A percentile compares a stretch with the other conserved stretches of the same genome.
Evolutionary conservation across 768 basidiomycete species (phyloP).

Genomic region (Pulveroboletus ravenelii): DNA sequence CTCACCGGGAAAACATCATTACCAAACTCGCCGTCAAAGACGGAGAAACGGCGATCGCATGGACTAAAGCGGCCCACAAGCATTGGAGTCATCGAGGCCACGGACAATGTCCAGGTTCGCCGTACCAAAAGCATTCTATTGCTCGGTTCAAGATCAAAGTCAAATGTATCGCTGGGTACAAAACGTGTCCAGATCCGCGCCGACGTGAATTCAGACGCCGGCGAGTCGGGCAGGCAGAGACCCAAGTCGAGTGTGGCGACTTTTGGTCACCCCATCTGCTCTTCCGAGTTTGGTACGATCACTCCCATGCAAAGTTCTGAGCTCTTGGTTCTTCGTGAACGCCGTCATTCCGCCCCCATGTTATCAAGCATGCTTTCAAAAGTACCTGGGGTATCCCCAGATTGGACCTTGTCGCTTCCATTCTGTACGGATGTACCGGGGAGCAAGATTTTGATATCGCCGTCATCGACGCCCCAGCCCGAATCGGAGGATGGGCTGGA

Average conservation of each 20-base stretch:
- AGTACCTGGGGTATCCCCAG: not conserved
- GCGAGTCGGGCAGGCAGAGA: constrained; percentile 14
- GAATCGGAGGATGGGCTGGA: constrained; percentile 4
- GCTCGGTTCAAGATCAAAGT: constrained; percentile 26
- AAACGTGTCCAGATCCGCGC: constrained; percentile 30
- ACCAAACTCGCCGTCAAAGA: constrained; percentile 5
- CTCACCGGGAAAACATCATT: constrained; percentile 1
- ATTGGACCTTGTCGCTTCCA: constrained; percentile 31
- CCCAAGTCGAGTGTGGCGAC: constrained; percentile 26
- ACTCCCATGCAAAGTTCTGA: constrained; percentile 10
- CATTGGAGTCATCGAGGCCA: constrained; percentile 27
- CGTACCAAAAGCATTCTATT: constrained; percentile 31
- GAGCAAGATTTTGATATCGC: constrained; percentile 11
- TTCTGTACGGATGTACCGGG: constrained; percentile 28
- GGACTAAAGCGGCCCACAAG: constrained; percentile 24
- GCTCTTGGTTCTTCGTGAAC: constrained; percentile 24
- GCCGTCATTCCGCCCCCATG: constrained; percentile 29
- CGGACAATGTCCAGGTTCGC: constrained; percentile 21
- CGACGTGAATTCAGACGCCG: constrained; percentile 15
- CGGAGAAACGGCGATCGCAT: constrained; percentile 3
- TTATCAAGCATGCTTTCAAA: constrained; percentile 8
- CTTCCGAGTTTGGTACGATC: not conserved
- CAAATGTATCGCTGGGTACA: constrained; percentile 14
- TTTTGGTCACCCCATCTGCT: not conserved
- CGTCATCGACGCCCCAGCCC: not conserved